Percentiles rank a stretch among this genome's conserved stretches.
These are phyloP conservation scores for Agaricus blazei DNA, from an alignment of 768 basidiomycete species.

Conservation along the genomic window DNA sequence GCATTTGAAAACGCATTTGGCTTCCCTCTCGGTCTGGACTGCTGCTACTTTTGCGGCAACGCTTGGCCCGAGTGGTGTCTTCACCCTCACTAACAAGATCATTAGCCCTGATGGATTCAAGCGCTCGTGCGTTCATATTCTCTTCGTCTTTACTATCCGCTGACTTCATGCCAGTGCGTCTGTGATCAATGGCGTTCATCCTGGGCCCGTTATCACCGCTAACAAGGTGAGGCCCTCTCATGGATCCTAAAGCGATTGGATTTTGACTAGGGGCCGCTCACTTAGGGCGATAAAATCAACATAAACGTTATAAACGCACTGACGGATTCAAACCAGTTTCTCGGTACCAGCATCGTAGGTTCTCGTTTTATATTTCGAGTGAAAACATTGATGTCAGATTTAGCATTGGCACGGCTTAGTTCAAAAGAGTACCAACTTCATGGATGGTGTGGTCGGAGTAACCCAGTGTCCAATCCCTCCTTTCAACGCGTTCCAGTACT, in stretches of 20 bases:
- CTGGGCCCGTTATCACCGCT: conserved; percentile 22
- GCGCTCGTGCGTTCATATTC: conserved; percentile 11
- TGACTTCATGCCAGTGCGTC: not conserved
- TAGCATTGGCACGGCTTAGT: conserved; percentile 32
- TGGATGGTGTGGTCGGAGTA: conserved; percentile 27
- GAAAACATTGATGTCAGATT: not conserved
- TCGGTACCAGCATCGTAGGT: conserved; percentile 36
- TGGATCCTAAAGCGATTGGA: not conserved
- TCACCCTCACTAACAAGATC: conserved; percentile 6
- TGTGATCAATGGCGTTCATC: not conserved
- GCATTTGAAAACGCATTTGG: not conserved
- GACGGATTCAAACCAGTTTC: conserved; percentile 30
- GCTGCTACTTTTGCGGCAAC: not conserved
- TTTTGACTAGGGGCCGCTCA: not conserved
- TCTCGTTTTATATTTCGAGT: not conserved
- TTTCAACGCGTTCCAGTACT: conserved; percentile 31
- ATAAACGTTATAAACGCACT: conserved; percentile 38
- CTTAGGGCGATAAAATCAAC: conserved; percentile 31
- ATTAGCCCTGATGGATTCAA: conserved; percentile 16
- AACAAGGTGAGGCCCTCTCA: conserved; percentile 12
- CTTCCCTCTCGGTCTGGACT: not conserved
- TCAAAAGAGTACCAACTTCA: conserved; percentile 25
- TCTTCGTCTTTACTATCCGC: not conserved
- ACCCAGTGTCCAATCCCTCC: conserved; percentile 42
- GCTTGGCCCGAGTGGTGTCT: not conserved